Evolutionary conservation across 2,329 filamentous ascomycete species (phyloP).

Genomic region (Cladosporium halotolerans): DNA sequence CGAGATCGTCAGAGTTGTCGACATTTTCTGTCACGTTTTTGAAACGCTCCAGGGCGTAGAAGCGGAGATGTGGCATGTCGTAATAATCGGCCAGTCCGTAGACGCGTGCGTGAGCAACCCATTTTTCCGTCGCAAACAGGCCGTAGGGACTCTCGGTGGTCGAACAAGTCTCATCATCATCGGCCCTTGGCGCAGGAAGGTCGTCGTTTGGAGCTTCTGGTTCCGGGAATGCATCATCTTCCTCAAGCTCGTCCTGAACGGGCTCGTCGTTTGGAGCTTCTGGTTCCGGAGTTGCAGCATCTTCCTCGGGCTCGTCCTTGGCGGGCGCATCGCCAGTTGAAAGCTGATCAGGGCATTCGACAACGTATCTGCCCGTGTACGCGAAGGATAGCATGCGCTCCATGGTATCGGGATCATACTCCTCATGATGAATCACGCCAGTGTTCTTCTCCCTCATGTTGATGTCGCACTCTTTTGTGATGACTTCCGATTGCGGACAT

Average conservation of each 20-base stretch:
- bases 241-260: no score
- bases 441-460: slow-evolving; percentile 8
- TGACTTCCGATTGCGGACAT: slow-evolving; percentile 13
- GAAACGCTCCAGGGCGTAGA: slow-evolving; percentile 11
- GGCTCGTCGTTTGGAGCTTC: no score
- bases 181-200: background rate
- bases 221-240: no score
- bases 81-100: slow-evolving; percentile 18
- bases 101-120: slow-evolving; percentile 13
- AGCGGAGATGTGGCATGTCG: slow-evolving; percentile 11
- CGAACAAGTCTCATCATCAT: background rate
- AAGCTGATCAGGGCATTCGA: no score
- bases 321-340: no score
- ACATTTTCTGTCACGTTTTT: background rate
- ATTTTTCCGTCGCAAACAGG: background rate
- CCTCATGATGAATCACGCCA: slow-evolving; percentile 12
- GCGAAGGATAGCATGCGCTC: slow-evolving; percentile 14
- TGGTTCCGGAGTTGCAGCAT: no score
- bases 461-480: slow-evolving; percentile 7
- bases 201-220: no score
- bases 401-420: slow-evolving; percentile 15
- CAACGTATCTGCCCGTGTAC: slow-evolving; percentile 10
- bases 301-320: no score
- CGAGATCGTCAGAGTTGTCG: background rate
- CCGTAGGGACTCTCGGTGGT: slow-evolving; percentile 2